Evolutionary conservation across 495 filamentous ascomycete genomes (phyloP), one percentile per base, ranked within the genome.

Genomic region (Tuber umbilicatum): DNA sequence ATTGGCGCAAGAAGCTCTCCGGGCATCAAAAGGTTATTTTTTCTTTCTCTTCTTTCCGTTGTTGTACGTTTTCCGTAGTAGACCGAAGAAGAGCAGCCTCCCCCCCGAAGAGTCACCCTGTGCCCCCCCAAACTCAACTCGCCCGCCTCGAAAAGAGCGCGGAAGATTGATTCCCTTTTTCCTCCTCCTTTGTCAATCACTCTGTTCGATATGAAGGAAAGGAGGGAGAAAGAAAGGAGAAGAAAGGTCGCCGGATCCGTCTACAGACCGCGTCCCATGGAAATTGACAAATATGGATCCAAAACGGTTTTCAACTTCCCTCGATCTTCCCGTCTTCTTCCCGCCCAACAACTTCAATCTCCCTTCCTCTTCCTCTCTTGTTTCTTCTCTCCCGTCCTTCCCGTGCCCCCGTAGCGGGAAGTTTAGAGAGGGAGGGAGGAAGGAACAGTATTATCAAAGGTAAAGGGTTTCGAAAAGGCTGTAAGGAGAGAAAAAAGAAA

Each of bases 1-100:
- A 82, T 82, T 77, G 75, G 60, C 70, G 76, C 50, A 84, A 90
- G 85, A 74, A 89, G 85, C 82, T 88, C 89, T 83, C 88, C 89
- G 82, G 89, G 89, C 88, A 90, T 90, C 68, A 68, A 70, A 75
- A 45, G 69, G 27, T 14, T 60, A 60, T 14, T 31, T 60, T 31
- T 6, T 55, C 27, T 55, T 10, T 12, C n/a, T n/a, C 12, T 2
- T 64, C 27, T 12, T 64, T 31, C 16, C 4, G 10, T 64, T 64
- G n/a, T 31, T 31, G n/a, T 64, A 5, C 27, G n/a, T 64, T 64
- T 64, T 64, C n/a, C 27, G 55, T 31, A 31, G 55, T 2, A 64
- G 55, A 64, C 27, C 23, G 27, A 64, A 64, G 27, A 64, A 64
- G 31, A 64, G 55, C 27, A 14, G 14, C 55, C 55, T 31, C 27